Evolutionary conservation across 2,329 filamentous ascomycete genomes (phyloP).

Genomic region (Pestalotiopsis sp.): DNA sequence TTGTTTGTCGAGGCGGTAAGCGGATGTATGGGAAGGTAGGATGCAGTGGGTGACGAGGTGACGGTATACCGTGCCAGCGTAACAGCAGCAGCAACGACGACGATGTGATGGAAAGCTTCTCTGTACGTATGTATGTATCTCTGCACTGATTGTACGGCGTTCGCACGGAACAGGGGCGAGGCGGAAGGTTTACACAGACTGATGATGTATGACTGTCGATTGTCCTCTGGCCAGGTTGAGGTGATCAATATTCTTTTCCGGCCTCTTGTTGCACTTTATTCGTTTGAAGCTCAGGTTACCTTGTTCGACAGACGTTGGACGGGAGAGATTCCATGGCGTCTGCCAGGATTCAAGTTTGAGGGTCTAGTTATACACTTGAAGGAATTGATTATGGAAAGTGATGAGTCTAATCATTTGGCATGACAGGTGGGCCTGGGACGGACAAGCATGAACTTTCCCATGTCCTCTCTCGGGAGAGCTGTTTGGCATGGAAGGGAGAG

Average conservation of each 20-base stretch:
- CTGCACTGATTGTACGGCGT: not conserved
- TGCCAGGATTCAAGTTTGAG: not conserved
- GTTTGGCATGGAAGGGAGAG: not conserved
- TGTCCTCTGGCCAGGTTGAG: not conserved
- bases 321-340: not conserved
- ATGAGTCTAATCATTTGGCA: not conserved
- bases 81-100: not conserved
- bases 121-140: not conserved
- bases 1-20: slow-evolving; percentile 15
- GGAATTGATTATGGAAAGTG: not conserved
- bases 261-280: not conserved
- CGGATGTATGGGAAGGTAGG: slow-evolving; percentile 1
- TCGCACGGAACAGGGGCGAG: not conserved
- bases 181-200: slow-evolving; percentile 3
- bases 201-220: slow-evolving; percentile 3
- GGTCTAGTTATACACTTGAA: not conserved
- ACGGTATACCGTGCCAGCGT: not conserved
- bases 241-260: not conserved
- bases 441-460: not conserved
- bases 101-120: not conserved
- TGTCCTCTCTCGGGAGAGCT: not conserved
- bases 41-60: slow-evolving; percentile 7
- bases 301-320: not conserved
- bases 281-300: not conserved
- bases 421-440: not conserved